Base-by-base conservation (phyloP, 768 basidiomycete genomes). In the Daedaleopsis sinensis region DNA sequence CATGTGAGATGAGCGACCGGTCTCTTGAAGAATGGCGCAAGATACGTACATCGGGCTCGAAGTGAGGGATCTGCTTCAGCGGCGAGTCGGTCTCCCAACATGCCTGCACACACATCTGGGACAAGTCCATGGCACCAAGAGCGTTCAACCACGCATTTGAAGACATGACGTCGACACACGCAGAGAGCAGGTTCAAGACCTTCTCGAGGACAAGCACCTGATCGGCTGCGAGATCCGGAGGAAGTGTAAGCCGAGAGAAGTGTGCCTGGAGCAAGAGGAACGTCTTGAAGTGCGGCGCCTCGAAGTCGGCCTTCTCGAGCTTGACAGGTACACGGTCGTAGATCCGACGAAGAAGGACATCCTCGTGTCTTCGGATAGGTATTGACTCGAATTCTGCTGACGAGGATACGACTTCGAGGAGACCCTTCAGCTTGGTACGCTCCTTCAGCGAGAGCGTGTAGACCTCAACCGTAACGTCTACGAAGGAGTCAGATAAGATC, bases 241-340 rank as follows among this genome's bases (percentile, higher is more conserved):
- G 96, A 2, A 98, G 82, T 47, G 92, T 88, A 18, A 98, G 80
- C 10, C 96, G 90, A 1, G 93, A 94, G 78, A 98, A 99, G 78
- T 98, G 96, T 0, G 96, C 95, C 72, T 99, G 96, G 1, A 99
- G 82, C 1, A 98, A 85, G 35, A 98, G 82, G 88, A 96, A 97
- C 0, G 96, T 95, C 79, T 99, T 98, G 89, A 98, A 98, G 72
- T 96, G 89, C 0, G 96, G 97, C 16, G 92, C 90, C 70, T 95
- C 93, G 75, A 94, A 98, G 75, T 98, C 91, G 61, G 79, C 81
- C 12, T 68, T 72, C 52, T 92, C 89, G 44, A 98, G 83, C 77
- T 98, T 98, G 79, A 98, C 96, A 1, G 96, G 96, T 1, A 96
- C 90, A 21, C 96, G 93, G 71, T 98, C 94, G 72, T 98, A 98